Evolutionary conservation across 2,329 filamentous ascomycete genomes (phyloP), one percentile per base, ranked within the genome.

Genomic region (Diaporthe helianthi): DNA sequence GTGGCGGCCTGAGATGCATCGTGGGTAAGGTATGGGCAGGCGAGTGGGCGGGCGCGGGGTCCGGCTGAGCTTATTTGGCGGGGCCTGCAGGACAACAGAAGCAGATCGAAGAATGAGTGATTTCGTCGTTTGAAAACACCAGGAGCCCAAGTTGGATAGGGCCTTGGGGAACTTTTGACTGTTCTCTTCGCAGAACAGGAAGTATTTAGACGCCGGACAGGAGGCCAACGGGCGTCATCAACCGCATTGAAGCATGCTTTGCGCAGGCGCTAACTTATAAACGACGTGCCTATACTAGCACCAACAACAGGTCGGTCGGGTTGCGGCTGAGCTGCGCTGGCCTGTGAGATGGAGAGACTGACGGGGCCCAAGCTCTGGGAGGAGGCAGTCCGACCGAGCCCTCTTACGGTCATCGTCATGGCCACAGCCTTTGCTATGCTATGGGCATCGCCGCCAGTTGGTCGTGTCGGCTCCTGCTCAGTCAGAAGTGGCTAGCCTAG

Each of bases 241-340:
- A 49, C 24, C 58, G 38, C 19, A 67, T 49, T 58, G 12, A 60
- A 58, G 51, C 41, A 49, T 41, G 41, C 44, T 58, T 22, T 22
- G 65, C 41, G 52, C 29, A 58, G 46, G 41, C 52, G 44, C 31
- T 67, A n/a, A n/a, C n/a, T n/a, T n/a, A n/a, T n/a, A 58, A 44
- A 49, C 4, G 41, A 29, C 38, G 2, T 17, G 41, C 22, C 54
- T 33, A n/a, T 36, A 7, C 24, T 26, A 55, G 51, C 52, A 67
- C 52, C 38, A 58, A 49, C 41, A 67, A n/a, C n/a, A n/a, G n/a
- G n/a, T n/a, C n/a, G 64, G 64, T 67, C 52, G 26, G 17, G 36
- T 47, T 29, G 52, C 65, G 65, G 65, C 65, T 67, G 52, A 67
- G 65, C 46, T 61, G n/a, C 41, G 44, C 52, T 5, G 52, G 29